Base-by-base conservation (phyloP, 768 basidiomycete genomes). In the Pleurotus sapidus region DNA sequence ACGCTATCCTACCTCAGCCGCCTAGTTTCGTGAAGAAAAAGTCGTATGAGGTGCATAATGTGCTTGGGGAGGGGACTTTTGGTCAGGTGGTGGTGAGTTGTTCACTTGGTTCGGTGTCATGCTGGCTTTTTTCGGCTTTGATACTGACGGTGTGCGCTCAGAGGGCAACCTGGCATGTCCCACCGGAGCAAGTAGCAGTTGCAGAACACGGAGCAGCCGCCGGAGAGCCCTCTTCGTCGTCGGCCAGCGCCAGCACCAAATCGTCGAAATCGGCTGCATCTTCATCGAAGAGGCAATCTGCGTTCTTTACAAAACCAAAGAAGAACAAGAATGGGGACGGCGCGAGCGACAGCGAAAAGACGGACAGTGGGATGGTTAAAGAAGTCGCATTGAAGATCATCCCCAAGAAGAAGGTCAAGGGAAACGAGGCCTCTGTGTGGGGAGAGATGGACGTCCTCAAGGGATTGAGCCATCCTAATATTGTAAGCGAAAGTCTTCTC, bases 351-450 rank as follows among this genome's bases (percentile, higher is more conserved):
- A 18, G 25, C 25, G 51, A 18, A 6, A 30, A 40, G 18, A 30
- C 15, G 7, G 59, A 40, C 61, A 70, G 59, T 60, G 71, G 74
- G 1, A 64, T 82, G 14, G 81, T 74, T 14, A 87, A 91, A 67
- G 88, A 91, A 4, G 91, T 94, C 2, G 92, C 91, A 4, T 73
- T 90, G 63, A 97, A 97, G 74, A 83, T 95, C 58, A 97, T 99
- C 57, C 81, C 90, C 4, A 98, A 98, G 83, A 95, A 96, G 74
- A 91, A 92, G 64, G 93, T 97, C 55, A 94, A 93, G 69, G 91
- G 92, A 8, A 93, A 95, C 64, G 93, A 95, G 68, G 81, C 77
- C 45, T 85, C 84, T 53, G 94, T 98, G 0, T 93, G 92, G 86
- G 83, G 86, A 5, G 97, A 99, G 74, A 96, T 98, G 88, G 86